These are phyloP conservation scores for Isatis lusitanica DNA, from an alignment of 441 rosid genomes.

Conservation along the genomic window DNA sequence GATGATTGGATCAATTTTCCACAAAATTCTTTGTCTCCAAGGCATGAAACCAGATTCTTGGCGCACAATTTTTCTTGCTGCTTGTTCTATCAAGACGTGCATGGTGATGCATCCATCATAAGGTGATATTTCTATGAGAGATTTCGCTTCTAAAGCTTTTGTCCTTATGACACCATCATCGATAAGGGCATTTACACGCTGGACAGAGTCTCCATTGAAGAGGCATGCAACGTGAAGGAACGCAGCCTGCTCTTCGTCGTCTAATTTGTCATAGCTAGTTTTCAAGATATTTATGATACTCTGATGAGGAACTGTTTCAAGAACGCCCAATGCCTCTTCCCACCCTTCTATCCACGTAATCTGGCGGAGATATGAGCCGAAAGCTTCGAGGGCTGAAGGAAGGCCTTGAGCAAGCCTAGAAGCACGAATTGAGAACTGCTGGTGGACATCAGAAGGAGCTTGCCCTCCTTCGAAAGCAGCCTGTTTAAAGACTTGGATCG, in stretches of 20 bases:
- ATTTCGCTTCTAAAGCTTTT: background rate
- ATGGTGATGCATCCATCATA: conserved; percentile 20
- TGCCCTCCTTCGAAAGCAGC: conserved; percentile 30
- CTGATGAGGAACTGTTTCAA: conserved; percentile 9
- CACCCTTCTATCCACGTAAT: conserved; percentile 4
- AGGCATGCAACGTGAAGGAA: conserved; percentile 43
- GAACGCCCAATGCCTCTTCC: conserved; percentile 3
- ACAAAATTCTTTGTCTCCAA: conserved; percentile 16
- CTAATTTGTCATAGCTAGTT: conserved; percentile 41
- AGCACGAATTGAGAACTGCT: background rate
- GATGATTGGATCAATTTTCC: background rate
- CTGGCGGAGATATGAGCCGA: conserved; percentile 17
- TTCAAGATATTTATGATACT: background rate
- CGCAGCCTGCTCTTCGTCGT: background rate
- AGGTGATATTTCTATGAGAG: conserved; percentile 23
- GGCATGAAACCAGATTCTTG: background rate
- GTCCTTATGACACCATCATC: background rate
- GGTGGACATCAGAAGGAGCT: background rate
- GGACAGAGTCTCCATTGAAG: conserved; percentile 18
- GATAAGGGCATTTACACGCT: background rate
- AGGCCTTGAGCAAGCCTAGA: conserved; percentile 32
- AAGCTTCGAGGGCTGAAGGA: conserved; percentile 36
- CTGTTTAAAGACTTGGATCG: conserved; percentile 26
- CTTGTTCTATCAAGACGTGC: conserved; percentile 44
- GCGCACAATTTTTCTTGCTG: conserved; percentile 30